Conservation (phyloP, 257 asterid species). For the Gentiana straminea region DNA sequence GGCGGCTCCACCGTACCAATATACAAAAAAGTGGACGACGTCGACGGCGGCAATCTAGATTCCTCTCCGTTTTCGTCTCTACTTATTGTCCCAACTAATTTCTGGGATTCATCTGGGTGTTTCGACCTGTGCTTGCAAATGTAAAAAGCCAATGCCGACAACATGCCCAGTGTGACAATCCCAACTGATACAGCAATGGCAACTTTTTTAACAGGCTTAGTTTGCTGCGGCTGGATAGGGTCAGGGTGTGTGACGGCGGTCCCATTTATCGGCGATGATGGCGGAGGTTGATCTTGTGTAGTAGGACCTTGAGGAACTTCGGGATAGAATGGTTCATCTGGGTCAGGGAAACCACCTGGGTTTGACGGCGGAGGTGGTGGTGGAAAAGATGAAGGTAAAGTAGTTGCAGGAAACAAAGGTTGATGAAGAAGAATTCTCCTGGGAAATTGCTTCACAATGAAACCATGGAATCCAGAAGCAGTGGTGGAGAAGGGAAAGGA, state of each 20-base stretch:
- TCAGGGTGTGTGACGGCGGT: slow-evolving; percentile 31
- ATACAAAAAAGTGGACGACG: slow-evolving; percentile 40
- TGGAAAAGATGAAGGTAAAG: slow-evolving; percentile 34
- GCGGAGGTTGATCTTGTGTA: slow-evolving; percentile 36
- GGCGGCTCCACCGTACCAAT: slow-evolving; percentile 98
- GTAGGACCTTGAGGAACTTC: slow-evolving; percentile 54
- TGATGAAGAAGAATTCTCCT: slow-evolving; percentile 80
- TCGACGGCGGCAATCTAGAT: slow-evolving; percentile 62
- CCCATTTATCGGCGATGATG: slow-evolving; percentile 28
- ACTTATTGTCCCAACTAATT: slow-evolving; percentile 49
- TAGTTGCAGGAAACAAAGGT: slow-evolving; percentile 50
- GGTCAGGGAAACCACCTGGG: slow-evolving; percentile 29
- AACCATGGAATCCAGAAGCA: slow-evolving; percentile 15
- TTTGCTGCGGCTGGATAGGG: slow-evolving; percentile 17
- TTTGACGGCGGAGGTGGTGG: slow-evolving; percentile 22
- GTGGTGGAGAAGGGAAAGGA: slow-evolving; percentile 12
- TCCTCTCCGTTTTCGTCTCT: slow-evolving; percentile 38
- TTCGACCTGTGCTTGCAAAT: slow-evolving; percentile 42
- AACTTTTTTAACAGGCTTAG: slow-evolving; percentile 42
- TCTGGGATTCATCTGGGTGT: slow-evolving; percentile 39
- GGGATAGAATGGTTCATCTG: slow-evolving; percentile 85
- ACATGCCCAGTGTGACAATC: slow-evolving; percentile 47
- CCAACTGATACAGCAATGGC: slow-evolving; percentile 55
- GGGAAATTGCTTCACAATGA: slow-evolving; percentile 6
- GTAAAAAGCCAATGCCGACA: slow-evolving; percentile 49